Conservation (phyloP, 108 stramenopile genomes). For the Cyclotella distinguenda region DNA sequence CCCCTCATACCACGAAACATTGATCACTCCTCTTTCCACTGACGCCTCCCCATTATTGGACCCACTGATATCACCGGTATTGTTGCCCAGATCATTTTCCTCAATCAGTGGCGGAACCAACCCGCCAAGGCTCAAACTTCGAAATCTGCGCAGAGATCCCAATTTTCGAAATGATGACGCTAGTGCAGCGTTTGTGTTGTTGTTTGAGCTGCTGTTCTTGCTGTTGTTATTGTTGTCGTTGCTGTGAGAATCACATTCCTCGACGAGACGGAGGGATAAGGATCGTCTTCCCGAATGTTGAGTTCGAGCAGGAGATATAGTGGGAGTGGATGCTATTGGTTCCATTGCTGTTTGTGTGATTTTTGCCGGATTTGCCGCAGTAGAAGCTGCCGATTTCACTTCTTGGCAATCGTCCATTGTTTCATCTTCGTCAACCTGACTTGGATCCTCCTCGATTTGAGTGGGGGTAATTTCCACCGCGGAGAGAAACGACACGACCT, state of each 20-base stretch:
- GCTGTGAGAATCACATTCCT: neutral
- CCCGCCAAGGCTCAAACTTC: slow-evolving; percentile 10
- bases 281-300: slow-evolving; percentile 6
- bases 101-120: slow-evolving; percentile 3
- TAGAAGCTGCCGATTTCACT: neutral
- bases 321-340: neutral
- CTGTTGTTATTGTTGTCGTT: slow-evolving; percentile 16
- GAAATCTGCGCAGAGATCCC: neutral
- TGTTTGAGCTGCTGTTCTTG: neutral
- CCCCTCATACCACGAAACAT: slow-evolving; percentile 84
- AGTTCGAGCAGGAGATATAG: neutral
- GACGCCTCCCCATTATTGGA: neutral
- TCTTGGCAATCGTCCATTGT: neutral
- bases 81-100: neutral
- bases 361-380: neutral
- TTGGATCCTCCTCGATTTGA: neutral
- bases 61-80: neutral
- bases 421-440: neutral
- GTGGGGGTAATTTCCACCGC: neutral
- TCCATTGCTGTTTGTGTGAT: neutral
- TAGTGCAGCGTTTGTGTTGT: neutral
- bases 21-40: slow-evolving; percentile 61
- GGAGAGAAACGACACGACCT: neutral
- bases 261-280: slow-evolving; percentile 9
- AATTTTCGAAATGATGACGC: slow-evolving; percentile 7